A percentile compares a stretch with the other conserved stretches of the same genome.
Evolutionary conservation across 2,329 filamentous ascomycete species (phyloP).

Genomic region (Cladobotryum protrusum): DNA sequence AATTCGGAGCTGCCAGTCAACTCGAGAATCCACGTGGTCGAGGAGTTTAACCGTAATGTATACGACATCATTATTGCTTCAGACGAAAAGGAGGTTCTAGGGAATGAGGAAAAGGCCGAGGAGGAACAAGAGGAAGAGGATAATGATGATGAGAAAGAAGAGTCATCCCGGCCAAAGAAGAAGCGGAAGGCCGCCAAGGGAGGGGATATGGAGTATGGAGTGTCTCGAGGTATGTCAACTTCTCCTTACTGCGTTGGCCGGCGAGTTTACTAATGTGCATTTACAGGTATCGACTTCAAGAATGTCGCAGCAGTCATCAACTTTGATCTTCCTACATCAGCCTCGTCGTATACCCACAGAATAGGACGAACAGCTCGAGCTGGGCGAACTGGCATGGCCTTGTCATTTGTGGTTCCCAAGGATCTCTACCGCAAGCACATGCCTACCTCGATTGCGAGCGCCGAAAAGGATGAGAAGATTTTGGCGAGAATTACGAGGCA

Average conservation of each 20-base stretch:
- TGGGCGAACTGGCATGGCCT: conserved; percentile 84
- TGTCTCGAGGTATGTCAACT: conserved; percentile 64
- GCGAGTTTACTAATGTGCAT: conserved; percentile 13
- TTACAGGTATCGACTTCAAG: conserved; percentile 73
- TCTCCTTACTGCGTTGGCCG: background rate
- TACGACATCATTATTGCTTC: conserved; percentile 98
- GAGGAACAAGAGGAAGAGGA: conserved; percentile 33
- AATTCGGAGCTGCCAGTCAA: conserved; percentile 95
- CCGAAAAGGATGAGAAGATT: conserved; percentile 79
- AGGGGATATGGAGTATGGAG: conserved; percentile 79
- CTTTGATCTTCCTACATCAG: conserved; percentile 84
- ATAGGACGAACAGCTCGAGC: conserved; percentile 91
- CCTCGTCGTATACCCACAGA: conserved; percentile 93
- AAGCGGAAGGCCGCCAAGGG: conserved; percentile 48
- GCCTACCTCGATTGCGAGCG: conserved; percentile 68
- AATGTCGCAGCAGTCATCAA: conserved; percentile 93
- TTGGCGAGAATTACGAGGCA: conserved; percentile 72
- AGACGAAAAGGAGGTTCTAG: conserved; percentile 82
- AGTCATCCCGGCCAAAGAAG: conserved; percentile 23
- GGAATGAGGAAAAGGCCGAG: conserved; percentile 47
- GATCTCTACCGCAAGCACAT: conserved; percentile 84
- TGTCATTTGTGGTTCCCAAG: conserved; percentile 88
- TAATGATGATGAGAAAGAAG: conserved; percentile 20
- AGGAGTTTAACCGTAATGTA: conserved; percentile 93
- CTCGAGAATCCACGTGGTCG: conserved; percentile 85